A percentile compares a stretch with the other conserved stretches of the same genome.
Conservation (phyloP, 73 alveolate species). For the Paramecium sexaurelia region DNA sequence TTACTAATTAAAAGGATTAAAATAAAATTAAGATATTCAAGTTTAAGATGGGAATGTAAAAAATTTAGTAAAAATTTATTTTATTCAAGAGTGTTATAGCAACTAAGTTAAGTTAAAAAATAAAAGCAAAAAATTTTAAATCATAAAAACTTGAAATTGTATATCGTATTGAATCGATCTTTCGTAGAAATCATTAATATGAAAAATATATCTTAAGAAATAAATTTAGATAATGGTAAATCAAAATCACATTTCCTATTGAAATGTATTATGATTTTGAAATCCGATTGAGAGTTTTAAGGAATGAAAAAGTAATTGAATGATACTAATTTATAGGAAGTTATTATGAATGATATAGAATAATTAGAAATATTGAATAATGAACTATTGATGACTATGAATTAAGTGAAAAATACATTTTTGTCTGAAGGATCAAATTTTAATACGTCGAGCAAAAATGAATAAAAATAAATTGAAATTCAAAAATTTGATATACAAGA, state of each 20-base stretch:
- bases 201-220: not conserved
- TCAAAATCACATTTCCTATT: not conserved
- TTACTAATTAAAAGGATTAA: not conserved
- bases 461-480: constrained; percentile 3
- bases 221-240: not conserved
- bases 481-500: not conserved
- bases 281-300: not conserved
- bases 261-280: not conserved
- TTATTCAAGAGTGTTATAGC: constrained; percentile 20
- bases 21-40: not conserved
- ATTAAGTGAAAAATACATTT: constrained; percentile 4
- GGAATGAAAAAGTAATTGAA: not conserved
- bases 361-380: not conserved
- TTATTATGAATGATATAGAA: not conserved
- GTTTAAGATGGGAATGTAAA: not conserved
- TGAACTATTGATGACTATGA: not conserved
- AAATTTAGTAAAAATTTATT: not conserved
- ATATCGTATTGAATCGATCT: not conserved
- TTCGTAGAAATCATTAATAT: not conserved
- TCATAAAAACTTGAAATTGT: not conserved
- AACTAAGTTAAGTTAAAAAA: not conserved
- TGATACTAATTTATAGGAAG: not conserved
- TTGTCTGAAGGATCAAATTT: not conserved
- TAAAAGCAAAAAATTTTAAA: not conserved
- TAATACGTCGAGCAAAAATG: not conserved